phyloP scores from a whole-genome alignment of 805 yeast genomes.

The Nakazawaea pomicola region DNA sequence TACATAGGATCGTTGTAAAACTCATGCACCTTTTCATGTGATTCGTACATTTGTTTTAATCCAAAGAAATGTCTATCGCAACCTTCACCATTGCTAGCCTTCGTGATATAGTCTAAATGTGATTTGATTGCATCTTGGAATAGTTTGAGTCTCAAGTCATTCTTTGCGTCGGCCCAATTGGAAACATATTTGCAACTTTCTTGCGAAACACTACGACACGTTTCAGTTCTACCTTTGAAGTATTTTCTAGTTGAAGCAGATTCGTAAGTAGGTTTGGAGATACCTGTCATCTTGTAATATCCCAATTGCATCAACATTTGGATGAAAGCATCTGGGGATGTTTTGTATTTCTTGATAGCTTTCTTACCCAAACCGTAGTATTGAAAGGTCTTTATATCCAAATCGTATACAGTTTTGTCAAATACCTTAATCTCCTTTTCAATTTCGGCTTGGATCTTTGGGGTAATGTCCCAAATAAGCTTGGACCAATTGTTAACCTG shows the following conservation, averaged over 20 bases:
- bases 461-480: constrained; percentile 56
- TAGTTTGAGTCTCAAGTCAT: constrained; percentile 54
- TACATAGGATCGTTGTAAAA: constrained; percentile 74
- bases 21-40: constrained; percentile 58
- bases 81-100: constrained; percentile 83
- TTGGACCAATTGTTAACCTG: constrained; percentile 19
- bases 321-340: constrained; percentile 89
- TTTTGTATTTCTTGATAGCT: constrained; percentile 75
- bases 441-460: constrained; percentile 46
- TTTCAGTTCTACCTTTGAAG: constrained; percentile 90
- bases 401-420: constrained; percentile 46
- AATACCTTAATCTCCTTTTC: constrained; percentile 53
- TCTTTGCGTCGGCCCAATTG: constrained; percentile 56
- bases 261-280: constrained; percentile 86
- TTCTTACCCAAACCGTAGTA: constrained; percentile 84
- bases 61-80: constrained; percentile 94
- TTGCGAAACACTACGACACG: constrained; percentile 77
- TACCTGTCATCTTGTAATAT: constrained; percentile 76
- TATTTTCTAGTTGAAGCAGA: constrained; percentile 91
- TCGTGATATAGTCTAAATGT: constrained; percentile 68
- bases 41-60: constrained; percentile 61
- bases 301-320: constrained; percentile 92
- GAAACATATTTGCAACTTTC: constrained; percentile 69
- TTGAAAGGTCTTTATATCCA: constrained; percentile 75
- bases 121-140: constrained; percentile 69